Conservation (phyloP, 2,329 filamentous ascomycete species). For the Ampelomyces quisqualis region DNA sequence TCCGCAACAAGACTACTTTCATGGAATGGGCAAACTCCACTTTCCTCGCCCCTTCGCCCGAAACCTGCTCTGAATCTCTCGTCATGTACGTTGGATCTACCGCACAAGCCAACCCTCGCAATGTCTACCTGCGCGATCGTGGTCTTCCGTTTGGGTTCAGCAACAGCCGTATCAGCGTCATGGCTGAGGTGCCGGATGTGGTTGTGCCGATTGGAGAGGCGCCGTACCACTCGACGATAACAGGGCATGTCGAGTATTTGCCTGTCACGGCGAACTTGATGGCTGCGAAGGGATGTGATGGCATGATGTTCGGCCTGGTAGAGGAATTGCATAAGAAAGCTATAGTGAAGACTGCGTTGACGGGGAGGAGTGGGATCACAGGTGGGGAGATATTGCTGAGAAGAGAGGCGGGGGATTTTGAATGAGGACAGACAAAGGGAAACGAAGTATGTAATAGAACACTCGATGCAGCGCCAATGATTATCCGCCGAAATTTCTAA, state of each 20-base stretch:
- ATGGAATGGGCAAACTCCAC: conserved; percentile 51
- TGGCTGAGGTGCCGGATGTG: conserved; percentile 52
- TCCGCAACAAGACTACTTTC: conserved; percentile 54
- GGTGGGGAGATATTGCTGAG: conserved; percentile 46
- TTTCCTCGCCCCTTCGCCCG: conserved; percentile 46
- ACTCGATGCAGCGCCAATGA: background rate
- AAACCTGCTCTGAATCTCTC: conserved; percentile 53
- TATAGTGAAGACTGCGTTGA: conserved; percentile 49
- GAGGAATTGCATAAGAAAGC: conserved; percentile 54
- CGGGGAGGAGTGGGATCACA: conserved; percentile 46
- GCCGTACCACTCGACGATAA: conserved; percentile 51
- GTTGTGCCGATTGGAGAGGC: conserved; percentile 50
- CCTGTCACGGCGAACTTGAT: conserved; percentile 61
- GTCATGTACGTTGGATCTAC: conserved; percentile 51
- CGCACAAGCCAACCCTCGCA: conserved; percentile 47
- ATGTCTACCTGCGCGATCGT: conserved; percentile 48
- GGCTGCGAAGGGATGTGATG: conserved; percentile 62
- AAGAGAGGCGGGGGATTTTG: conserved; percentile 26
- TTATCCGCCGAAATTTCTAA: background rate
- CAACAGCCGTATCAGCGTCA: conserved; percentile 51
- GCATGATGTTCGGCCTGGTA: conserved; percentile 57
- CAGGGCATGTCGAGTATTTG: conserved; percentile 52
- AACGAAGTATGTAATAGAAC: too few species aligned
- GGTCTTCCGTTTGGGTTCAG: conserved; percentile 52
- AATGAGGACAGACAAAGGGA: too few species aligned